Base-by-base conservation (phyloP, 1,284 basidiomycete genomes). In the Cryptococcus hybrid region DNA sequence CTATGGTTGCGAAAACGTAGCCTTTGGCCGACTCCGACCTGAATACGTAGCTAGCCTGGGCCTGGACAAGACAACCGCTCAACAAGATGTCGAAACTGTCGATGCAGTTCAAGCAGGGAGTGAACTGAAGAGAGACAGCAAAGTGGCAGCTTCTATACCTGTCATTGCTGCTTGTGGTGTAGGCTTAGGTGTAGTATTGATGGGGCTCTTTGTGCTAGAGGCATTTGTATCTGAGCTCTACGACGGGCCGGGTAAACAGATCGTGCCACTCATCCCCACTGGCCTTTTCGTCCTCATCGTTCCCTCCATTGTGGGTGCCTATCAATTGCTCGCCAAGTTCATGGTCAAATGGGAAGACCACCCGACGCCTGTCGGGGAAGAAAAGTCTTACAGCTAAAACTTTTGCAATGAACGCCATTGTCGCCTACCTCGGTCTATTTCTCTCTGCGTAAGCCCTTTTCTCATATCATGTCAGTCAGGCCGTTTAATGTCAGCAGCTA, bases 271-370 rank as follows among this genome's bases (percentile, higher is more conserved):
- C 60, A 79, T 85, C 36, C 95, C 94, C 0, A 98, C 92, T 0
- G 81, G 92, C 38, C 80, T 96, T 35, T 94, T 98, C 74, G 83
- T 87, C 2, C 82, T 86, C 0, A 79, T 93, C 9, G 87, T 99
- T 0, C 95, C 96, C 0, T 85, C 86, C 59, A 82, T 98, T 38
- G 84, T 95, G n/a, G 83, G 82, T 0, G 75, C 88, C 1, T 95
- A 96, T 78, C 87, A 88, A 62, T 69, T 79, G 0, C 83, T 88
- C 49, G 90, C 91, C 0, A 80, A 80, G 37, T 78, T 81, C 7
- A 82, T 97, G 54, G 95, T 94, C 1, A 78, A 83, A 51, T 96
- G 90, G 90, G 95, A 99, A 78, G 92, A 94, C 70, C 92, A 96
- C 72, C 82, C 84, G 2, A 90, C 90, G 62, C 83, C 88, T 64